Percentiles rank a stretch among this genome's conserved stretches.
These are phyloP conservation scores for Yamadazyma spencermartinsiae DNA, from an alignment of 1,139 yeast genomes.

Conservation along the genomic window DNA sequence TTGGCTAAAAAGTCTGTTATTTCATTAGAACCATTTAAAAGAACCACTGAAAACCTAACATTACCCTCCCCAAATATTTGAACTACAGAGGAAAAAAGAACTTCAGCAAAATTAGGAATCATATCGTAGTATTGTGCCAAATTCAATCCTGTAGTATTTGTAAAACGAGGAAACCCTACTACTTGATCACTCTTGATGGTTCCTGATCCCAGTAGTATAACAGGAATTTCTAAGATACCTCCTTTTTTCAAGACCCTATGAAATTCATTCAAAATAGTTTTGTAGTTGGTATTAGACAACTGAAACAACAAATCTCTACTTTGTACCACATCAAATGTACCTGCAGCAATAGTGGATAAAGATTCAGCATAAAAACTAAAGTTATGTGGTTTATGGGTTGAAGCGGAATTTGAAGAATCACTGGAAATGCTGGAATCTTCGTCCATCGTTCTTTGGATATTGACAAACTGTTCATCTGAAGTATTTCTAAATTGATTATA, in stretches of 20 bases:
- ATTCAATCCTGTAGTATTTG: constrained; percentile 18
- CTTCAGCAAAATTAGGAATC: constrained; percentile 28
- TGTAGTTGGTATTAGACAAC: constrained; percentile 27
- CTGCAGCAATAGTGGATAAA: constrained; percentile 28
- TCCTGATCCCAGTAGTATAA: constrained; percentile 26
- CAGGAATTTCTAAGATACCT: constrained; percentile 37
- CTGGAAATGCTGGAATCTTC: constrained; percentile 23
- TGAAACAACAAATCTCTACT: constrained; percentile 38
- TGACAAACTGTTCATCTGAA: constrained; percentile 30
- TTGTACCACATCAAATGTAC: constrained; percentile 39
- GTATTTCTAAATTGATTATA: constrained; percentile 25
- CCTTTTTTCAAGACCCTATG: constrained; percentile 37
- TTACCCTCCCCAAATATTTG: constrained; percentile 35
- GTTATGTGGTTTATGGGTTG: constrained; percentile 35
- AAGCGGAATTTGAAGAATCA: constrained; percentile 17
- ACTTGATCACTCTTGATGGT: constrained; percentile 13
- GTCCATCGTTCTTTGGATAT: constrained; percentile 26
- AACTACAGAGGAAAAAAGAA: constrained; percentile 24
- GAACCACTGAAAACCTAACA: constrained; percentile 32
- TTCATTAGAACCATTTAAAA: constrained; percentile 34
- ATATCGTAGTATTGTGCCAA: constrained; percentile 22
- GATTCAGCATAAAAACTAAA: constrained; percentile 36
- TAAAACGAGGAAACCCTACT: constrained; percentile 21
- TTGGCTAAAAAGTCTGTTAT: constrained; percentile 33
- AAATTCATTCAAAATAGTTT: constrained; percentile 32